A percentile compares a stretch with the other conserved stretches of the same genome.
Conservation (phyloP, 2,329 filamentous ascomycete species). For the Venturia pyrina region DNA sequence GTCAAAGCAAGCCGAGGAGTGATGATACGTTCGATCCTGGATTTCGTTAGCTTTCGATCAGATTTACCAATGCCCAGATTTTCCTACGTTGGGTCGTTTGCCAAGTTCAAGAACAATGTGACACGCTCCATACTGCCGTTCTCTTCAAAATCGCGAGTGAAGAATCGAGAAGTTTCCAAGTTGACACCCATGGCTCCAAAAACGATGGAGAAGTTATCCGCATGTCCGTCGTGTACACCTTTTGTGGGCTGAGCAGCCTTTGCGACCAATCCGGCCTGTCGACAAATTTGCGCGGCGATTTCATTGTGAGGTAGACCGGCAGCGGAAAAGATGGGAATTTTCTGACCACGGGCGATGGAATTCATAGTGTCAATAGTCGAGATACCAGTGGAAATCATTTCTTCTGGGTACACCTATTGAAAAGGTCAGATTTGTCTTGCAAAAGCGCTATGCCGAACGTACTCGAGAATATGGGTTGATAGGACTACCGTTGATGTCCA, state of each 20-base stretch:
- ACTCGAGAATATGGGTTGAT: conserved; percentile 98
- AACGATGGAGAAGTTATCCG: conserved; percentile 99
- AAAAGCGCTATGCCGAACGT: conserved; percentile 28
- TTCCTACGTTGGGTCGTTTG: conserved; percentile 90
- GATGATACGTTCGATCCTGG: conserved; percentile 96
- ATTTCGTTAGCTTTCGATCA: conserved; percentile 17
- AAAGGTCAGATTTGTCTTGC: conserved; percentile 16
- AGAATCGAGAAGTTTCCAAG: conserved; percentile 97
- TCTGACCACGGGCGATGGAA: conserved; percentile 90
- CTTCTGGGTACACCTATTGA: conserved; percentile 78
- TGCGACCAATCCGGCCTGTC: conserved; percentile 88
- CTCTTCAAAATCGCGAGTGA: conserved; percentile 97
- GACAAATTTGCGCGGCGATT: conserved; percentile 97
- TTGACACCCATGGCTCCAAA: conserved; percentile 99
- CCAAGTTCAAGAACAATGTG: conserved; percentile 96
- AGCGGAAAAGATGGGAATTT: conserved; percentile 98
- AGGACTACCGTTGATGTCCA: conserved; percentile 97
- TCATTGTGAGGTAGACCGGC: conserved; percentile 98
- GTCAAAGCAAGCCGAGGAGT: conserved; percentile 96
- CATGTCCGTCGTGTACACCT: conserved; percentile 89
- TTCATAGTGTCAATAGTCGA: conserved; percentile 97
- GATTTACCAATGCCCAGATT: conserved; percentile 14
- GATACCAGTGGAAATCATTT: conserved; percentile 99
- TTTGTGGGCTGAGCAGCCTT: conserved; percentile 89
- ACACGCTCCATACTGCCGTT: conserved; percentile 97